Evolutionary conservation across 352 stramenopile genomes (phyloP).

Genomic region (Salisapilia sapeloensis): DNA sequence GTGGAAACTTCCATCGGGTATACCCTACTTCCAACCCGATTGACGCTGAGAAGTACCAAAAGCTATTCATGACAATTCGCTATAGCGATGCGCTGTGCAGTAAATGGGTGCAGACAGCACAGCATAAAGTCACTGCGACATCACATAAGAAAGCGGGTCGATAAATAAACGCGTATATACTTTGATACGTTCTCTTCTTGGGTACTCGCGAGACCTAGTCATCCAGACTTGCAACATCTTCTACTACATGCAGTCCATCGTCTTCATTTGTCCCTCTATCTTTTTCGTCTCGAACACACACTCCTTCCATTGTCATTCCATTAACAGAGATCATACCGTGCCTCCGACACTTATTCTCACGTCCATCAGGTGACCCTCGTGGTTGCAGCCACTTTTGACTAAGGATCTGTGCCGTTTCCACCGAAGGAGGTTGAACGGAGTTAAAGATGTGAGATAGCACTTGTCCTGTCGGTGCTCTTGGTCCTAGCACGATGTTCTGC

Average conservation of each 20-base stretch:
- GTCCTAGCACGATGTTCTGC: slow-evolving; percentile 38
- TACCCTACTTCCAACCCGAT: slow-evolving; percentile 13
- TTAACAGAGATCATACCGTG: no score
- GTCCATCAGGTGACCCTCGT: no score
- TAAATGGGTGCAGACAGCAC: slow-evolving; percentile 38
- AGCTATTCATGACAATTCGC: slow-evolving; percentile 39
- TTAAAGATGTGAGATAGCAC: slow-evolving; percentile 24
- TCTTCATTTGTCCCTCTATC: no score
- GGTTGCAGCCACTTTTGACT: no score
- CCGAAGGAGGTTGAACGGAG: slow-evolving; percentile 23
- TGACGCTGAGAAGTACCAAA: slow-evolving; percentile 10
- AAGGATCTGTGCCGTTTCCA: slow-evolving; percentile 22
- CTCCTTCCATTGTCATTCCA: no score
- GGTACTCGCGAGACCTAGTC: no score
- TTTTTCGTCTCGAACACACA: no score
- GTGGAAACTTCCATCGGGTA: slow-evolving; percentile 56
- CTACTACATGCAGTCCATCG: no score
- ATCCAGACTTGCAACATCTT: no score
- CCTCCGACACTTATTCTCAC: no score
- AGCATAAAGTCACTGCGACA: slow-evolving; percentile 1
- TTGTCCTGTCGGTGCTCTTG: slow-evolving; percentile 24
- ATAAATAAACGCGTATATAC: no score
- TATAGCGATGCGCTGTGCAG: slow-evolving; percentile 40
- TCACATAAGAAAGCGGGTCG: background rate
- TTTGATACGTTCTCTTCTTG: no score